Evolutionary conservation across 257 asterid genomes (phyloP).

Genomic region (Nicotiana benthamiana): DNA sequence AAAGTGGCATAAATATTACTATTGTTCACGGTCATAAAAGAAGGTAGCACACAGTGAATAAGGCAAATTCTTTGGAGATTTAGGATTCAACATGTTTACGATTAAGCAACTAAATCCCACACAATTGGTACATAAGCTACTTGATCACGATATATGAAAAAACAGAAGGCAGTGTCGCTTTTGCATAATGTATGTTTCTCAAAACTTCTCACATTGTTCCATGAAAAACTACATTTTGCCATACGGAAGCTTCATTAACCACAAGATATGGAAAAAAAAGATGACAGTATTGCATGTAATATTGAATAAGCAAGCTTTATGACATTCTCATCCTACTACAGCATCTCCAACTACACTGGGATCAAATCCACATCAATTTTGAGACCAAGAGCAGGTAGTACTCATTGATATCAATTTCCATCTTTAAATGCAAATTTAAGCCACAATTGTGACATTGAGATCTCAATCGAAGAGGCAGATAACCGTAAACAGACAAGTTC

Average conservation of each 20-base stretch:
- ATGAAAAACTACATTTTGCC: not conserved
- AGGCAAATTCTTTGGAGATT: not conserved
- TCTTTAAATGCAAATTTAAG: not conserved
- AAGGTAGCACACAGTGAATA: not conserved
- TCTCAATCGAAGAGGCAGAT: not conserved
- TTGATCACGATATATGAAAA: not conserved
- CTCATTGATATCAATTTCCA: not conserved
- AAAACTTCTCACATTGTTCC: not conserved
- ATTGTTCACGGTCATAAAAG: not conserved
- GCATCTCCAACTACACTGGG: not conserved
- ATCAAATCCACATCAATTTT: not conserved
- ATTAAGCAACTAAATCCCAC: not conserved
- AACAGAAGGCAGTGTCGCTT: not conserved
- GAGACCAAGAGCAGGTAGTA: not conserved
- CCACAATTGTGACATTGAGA: not conserved
- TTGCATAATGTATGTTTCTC: not conserved
- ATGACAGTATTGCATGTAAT: not conserved
- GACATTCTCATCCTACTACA: not conserved
- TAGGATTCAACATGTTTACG: not conserved
- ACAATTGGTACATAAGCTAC: not conserved
- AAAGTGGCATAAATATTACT: not conserved
- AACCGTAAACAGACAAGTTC: slow-evolving; percentile 1
- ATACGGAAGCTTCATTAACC: not conserved
- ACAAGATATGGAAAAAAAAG: not conserved
- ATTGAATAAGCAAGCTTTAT: not conserved